These are phyloP conservation scores for Dissoconium aciculare DNA, from an alignment of 2,329 filamentous ascomycete genomes.

Conservation along the genomic window DNA sequence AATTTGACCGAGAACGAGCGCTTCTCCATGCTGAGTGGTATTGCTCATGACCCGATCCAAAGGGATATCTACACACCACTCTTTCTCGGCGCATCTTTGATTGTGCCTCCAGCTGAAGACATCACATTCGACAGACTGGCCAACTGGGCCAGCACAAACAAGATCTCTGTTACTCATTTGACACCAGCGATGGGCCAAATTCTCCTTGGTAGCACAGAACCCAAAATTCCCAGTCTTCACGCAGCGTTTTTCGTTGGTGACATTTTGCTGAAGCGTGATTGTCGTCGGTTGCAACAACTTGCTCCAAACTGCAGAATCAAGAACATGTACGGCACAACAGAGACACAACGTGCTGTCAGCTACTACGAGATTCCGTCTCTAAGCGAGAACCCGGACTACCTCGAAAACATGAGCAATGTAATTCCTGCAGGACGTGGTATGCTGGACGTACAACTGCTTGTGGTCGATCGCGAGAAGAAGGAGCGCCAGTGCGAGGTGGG, in stretches of 20 bases:
- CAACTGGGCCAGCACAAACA: conserved; percentile 71
- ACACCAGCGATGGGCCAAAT: conserved; percentile 97
- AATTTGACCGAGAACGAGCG: conserved; percentile 53
- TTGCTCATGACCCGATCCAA: conserved; percentile 54
- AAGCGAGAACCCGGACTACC: conserved; percentile 46
- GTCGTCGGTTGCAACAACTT: conserved; percentile 57
- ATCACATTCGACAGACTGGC: conserved; percentile 75
- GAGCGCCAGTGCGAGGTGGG: conserved; percentile 62
- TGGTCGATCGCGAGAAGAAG: conserved; percentile 56
- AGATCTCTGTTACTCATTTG: conserved; percentile 68
- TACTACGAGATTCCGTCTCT: conserved; percentile 64
- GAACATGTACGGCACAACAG: conserved; percentile 82
- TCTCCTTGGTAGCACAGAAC: conserved; percentile 70
- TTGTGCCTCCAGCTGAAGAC: conserved; percentile 66
- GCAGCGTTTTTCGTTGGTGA: conserved; percentile 87
- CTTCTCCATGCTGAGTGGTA: conserved; percentile 75
- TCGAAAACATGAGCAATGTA: conserved; percentile 55
- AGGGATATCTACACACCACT: conserved; percentile 79
- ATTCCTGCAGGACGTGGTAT: conserved; percentile 78
- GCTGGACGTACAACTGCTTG: conserved; percentile 73
- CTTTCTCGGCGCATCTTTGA: conserved; percentile 64
- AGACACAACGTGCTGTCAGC: conserved; percentile 66
- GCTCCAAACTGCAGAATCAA: conserved; percentile 61
- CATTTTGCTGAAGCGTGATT: conserved; percentile 72
- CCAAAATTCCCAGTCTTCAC: conserved; percentile 43